Evolutionary conservation across 345 rosid genomes (phyloP).

Genomic region (Microcos paniculata): DNA sequence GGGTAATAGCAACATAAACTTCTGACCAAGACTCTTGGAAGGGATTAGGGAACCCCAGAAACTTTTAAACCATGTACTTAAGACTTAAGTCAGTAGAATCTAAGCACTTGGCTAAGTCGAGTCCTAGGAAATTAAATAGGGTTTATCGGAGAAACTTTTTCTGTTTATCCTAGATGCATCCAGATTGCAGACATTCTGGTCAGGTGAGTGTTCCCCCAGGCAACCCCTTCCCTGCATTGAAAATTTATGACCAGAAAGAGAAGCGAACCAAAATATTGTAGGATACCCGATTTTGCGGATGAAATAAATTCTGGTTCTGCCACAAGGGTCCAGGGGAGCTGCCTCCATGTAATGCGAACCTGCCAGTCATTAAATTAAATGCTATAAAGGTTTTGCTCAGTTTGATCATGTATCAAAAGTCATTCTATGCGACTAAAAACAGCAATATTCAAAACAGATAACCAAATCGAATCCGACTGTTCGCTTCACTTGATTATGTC

Average conservation of each 20-base stretch:
- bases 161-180: not conserved
- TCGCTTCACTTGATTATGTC: not conserved
- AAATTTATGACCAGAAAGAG: not conserved
- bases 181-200: not conserved
- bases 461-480: not conserved
- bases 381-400: constrained; percentile 2
- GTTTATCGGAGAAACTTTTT: not conserved
- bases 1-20: not conserved
- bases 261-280: not conserved
- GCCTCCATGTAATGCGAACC: not conserved
- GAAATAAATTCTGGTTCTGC: not conserved
- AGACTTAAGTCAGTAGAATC: not conserved
- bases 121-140: not conserved
- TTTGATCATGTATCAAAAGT: not conserved
- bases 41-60: not conserved
- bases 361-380: not conserved
- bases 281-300: not conserved
- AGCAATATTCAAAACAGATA: not conserved
- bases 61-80: not conserved
- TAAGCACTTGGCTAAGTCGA: not conserved
- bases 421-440: not conserved
- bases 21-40: constrained; percentile 9
- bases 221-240: not conserved
- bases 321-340: not conserved
- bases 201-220: not conserved